Conservation (phyloP, 495 filamentous ascomycete species). For the Hypoxylon cercidicola region DNA sequence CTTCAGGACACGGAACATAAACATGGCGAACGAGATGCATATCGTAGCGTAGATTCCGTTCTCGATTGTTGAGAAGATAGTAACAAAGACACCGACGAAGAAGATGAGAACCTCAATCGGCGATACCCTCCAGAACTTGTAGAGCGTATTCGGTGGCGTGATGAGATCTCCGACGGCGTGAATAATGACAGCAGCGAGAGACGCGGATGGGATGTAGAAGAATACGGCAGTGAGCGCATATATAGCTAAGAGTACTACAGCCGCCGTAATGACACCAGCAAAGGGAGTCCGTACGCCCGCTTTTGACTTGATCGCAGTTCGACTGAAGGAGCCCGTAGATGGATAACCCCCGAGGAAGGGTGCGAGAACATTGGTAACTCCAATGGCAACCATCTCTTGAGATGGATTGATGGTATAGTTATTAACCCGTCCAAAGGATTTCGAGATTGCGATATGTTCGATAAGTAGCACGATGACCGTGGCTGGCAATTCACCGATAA, state of each 20-base stretch:
- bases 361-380: slow-evolving; percentile 88
- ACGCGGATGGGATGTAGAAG: slow-evolving; percentile 90
- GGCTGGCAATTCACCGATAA: slow-evolving; percentile 74
- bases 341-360: slow-evolving; percentile 96
- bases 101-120: slow-evolving; percentile 93
- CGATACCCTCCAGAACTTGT: slow-evolving; percentile 95
- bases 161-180: slow-evolving; percentile 96
- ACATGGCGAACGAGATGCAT: slow-evolving; percentile 75
- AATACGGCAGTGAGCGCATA: slow-evolving; percentile 93
- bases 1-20: slow-evolving; percentile 86
- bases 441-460: slow-evolving; percentile 97
- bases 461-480: slow-evolving; percentile 94
- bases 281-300: slow-evolving; percentile 94
- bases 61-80: slow-evolving; percentile 88
- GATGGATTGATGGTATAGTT: slow-evolving; percentile 99
- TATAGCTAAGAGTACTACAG: slow-evolving; percentile 92
- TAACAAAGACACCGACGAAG: slow-evolving; percentile 92
- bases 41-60: slow-evolving; percentile 93
- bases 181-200: slow-evolving; percentile 94
- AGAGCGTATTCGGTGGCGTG: slow-evolving; percentile 91
- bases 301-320: slow-evolving; percentile 98
- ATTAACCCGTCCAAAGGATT: slow-evolving; percentile 96
- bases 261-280: slow-evolving; percentile 88
- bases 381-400: slow-evolving; percentile 96
- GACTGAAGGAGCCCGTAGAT: slow-evolving; percentile 95